phyloP scores from a whole-genome alignment of 371 early-diverging fungal genomes.

The Apophysomyces elegans region DNA sequence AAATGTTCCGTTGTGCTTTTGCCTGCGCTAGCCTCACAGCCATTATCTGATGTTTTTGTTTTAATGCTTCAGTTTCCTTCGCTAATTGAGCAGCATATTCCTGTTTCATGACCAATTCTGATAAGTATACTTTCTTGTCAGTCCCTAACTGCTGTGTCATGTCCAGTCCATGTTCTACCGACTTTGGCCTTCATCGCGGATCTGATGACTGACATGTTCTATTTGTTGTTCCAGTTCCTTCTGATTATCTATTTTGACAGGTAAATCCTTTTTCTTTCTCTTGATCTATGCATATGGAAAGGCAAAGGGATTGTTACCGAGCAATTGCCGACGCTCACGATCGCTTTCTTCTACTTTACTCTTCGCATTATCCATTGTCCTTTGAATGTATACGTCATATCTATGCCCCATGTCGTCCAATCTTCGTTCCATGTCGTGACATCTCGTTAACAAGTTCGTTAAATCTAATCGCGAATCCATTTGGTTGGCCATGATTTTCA shows the following conservation, averaged over 20 bases:
- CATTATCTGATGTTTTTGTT: not conserved
- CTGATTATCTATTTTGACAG: not conserved
- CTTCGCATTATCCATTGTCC: not conserved
- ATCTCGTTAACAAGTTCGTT: not conserved
- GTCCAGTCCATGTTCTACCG: not conserved
- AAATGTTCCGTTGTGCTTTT: not conserved
- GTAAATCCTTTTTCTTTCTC: not conserved
- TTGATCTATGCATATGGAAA: not conserved
- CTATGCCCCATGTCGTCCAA: not conserved
- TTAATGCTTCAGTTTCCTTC: not conserved
- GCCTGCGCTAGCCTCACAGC: not conserved
- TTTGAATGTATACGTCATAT: not conserved
- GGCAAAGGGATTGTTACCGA: not conserved
- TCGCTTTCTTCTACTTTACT: not conserved
- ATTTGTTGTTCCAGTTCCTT: not conserved
- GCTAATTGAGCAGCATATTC: not conserved
- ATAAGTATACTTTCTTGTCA: not conserved
- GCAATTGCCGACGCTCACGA: not conserved
- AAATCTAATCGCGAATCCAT: not conserved
- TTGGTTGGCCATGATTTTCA: not conserved
- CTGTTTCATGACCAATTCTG: not conserved
- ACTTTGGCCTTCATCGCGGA: constrained; percentile 1
- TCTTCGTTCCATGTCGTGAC: not conserved
- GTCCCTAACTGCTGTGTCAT: not conserved
- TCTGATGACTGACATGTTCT: not conserved